Percentiles rank a stretch among this genome's conserved stretches.
phyloP scores from a whole-genome alignment of 441 rosid genomes.

The Omphalea diandra region DNA sequence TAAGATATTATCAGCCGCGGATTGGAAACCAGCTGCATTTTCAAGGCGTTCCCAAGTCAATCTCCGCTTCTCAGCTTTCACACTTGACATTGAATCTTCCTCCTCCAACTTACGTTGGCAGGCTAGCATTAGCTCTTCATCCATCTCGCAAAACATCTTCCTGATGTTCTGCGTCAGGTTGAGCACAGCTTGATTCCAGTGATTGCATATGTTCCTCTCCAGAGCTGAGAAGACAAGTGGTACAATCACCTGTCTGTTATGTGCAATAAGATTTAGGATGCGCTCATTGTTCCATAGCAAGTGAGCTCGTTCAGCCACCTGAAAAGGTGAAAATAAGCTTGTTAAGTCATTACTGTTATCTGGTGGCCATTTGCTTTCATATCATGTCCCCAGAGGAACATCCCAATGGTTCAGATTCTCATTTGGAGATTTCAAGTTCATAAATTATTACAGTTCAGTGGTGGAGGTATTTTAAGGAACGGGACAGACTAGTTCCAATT shows the following conservation, averaged over 20 bases:
- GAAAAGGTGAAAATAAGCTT: constrained; percentile 28
- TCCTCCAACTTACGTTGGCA: constrained; percentile 61
- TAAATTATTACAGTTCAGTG: not conserved
- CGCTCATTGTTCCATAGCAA: constrained; percentile 70
- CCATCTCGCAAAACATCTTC: constrained; percentile 61
- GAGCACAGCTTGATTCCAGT: constrained; percentile 78
- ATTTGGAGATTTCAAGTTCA: not conserved
- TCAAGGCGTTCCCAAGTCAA: constrained; percentile 65
- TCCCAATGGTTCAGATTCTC: not conserved
- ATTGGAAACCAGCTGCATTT: constrained; percentile 43
- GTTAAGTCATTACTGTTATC: not conserved
- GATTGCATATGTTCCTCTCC: constrained; percentile 53
- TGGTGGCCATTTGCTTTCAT: not conserved
- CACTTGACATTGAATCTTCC: constrained; percentile 37
- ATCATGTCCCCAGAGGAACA: not conserved
- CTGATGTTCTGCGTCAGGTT: constrained; percentile 57
- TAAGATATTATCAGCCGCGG: constrained; percentile 29
- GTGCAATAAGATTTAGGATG: constrained; percentile 45
- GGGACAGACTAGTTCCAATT: not conserved
- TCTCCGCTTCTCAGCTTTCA: constrained; percentile 57
- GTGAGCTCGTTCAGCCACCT: constrained; percentile 83
- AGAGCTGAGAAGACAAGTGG: constrained; percentile 60
- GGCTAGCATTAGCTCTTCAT: constrained; percentile 50
- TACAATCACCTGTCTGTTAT: constrained; percentile 52
- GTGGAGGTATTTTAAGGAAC: not conserved